A percentile compares a stretch with the other conserved stretches of the same genome.
These are phyloP conservation scores for Blastomyces emzantsi DNA, from an alignment of 2,329 filamentous ascomycete species.

Conservation along the genomic window DNA sequence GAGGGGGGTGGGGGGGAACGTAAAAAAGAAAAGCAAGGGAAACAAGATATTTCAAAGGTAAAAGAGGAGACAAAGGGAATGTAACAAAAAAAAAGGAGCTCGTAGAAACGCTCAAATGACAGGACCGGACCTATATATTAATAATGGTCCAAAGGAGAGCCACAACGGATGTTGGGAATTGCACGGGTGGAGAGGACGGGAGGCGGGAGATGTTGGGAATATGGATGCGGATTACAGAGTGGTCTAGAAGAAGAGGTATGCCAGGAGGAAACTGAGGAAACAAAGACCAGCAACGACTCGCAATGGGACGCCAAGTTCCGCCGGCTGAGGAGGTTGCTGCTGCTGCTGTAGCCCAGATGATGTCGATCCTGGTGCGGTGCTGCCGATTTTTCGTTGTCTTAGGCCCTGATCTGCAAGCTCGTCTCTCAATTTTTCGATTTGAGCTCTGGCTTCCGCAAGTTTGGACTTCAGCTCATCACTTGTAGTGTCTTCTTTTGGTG, in stretches of 20 bases:
- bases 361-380: conserved; percentile 44
- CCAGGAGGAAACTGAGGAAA: conserved; percentile 82
- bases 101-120: conserved; percentile 3
- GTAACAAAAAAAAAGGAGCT: neutral
- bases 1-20: conserved; percentile 13
- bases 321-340: conserved; percentile 44
- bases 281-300: conserved; percentile 77
- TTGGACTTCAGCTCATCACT: conserved; percentile 61
- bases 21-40: neutral
- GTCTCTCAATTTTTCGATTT: conserved; percentile 59
- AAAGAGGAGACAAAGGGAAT: conserved; percentile 4
- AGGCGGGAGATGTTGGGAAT: conserved; percentile 14
- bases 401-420: conserved; percentile 59
- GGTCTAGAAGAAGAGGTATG: conserved; percentile 86
- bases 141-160: neutral
- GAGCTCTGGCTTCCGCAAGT: conserved; percentile 64
- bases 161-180: neutral
- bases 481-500: neutral
- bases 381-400: conserved; percentile 65
- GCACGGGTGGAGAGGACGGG: conserved; percentile 15
- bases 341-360: conserved; percentile 46
- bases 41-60: neutral
- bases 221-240: neutral
- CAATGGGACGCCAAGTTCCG: conserved; percentile 68
- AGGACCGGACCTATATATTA: neutral